phyloP scores from a whole-genome alignment of 495 filamentous ascomycete genomes.

The Aspergillus carlsbadensis region DNA sequence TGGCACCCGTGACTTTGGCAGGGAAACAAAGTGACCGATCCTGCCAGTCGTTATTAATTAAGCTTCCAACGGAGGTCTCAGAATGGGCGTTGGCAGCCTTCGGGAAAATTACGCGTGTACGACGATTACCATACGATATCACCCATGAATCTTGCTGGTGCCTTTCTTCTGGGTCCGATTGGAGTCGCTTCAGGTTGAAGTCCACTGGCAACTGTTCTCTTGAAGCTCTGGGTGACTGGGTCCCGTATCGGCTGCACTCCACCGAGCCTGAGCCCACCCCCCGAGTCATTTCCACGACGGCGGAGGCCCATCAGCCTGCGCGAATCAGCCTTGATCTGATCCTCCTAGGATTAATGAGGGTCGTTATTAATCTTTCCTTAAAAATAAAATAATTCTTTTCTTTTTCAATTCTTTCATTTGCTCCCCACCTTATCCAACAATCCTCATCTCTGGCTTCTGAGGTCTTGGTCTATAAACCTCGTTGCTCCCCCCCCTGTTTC shows the following conservation, averaged over 20 bases:
- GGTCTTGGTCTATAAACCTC: constrained; percentile 23
- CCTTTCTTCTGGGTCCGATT: not conserved
- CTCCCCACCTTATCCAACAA: constrained; percentile 17
- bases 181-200: too few relatives aligned
- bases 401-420: constrained; percentile 11
- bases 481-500: constrained; percentile 18
- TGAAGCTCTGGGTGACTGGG: not conserved
- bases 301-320: constrained; percentile 14
- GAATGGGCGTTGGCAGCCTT: not conserved
- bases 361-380: constrained; percentile 2
- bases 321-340: constrained; percentile 22
- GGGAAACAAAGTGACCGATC: constrained; percentile 14
- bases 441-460: constrained; percentile 12
- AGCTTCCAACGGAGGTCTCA: constrained; percentile 43
- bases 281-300: constrained; percentile 18
- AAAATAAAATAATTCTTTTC: constrained; percentile 6
- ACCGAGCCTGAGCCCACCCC: not conserved
- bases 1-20: too few relatives aligned
- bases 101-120: not conserved
- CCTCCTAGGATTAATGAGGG: not conserved
- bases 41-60: constrained; percentile 30
- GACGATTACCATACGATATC: constrained; percentile 3
- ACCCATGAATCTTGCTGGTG: not conserved
- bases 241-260: constrained; percentile 5
- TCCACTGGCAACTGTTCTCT: too few relatives aligned